A percentile compares a stretch with the other conserved stretches of the same genome.
These are phyloP conservation scores for Claviceps spartinae DNA, from an alignment of 2,329 filamentous ascomycete species.

Conservation along the genomic window DNA sequence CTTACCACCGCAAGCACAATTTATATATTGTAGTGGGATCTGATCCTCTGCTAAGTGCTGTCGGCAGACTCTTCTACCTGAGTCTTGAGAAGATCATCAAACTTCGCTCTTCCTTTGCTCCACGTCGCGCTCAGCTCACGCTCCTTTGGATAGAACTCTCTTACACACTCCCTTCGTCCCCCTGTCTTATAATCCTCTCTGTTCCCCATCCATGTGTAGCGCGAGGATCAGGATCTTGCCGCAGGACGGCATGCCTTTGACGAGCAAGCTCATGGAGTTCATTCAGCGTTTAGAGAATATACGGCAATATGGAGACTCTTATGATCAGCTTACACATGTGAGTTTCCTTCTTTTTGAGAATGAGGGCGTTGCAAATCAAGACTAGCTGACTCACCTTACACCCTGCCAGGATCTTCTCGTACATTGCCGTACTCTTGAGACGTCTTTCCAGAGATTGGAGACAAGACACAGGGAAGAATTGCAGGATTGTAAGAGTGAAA, in stretches of 20 bases:
- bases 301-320: constrained; percentile 26
- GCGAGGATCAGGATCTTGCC: neutral
- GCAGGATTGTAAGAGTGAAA: constrained; percentile 32
- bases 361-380: neutral
- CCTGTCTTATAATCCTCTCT: neutral
- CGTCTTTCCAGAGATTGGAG: constrained; percentile 30
- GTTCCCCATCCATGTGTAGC: neutral
- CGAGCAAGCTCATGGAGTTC: constrained; percentile 28
- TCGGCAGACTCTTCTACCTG: too few species aligned
- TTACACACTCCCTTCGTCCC: too few species aligned
- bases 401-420: constrained; percentile 17
- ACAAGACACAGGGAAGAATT: constrained; percentile 26
- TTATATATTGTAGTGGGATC: too few species aligned
- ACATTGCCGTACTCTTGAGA: constrained; percentile 29
- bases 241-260: constrained; percentile 11
- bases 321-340: constrained; percentile 35
- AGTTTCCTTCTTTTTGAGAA: neutral
- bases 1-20: too few species aligned
- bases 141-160: too few species aligned
- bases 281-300: constrained; percentile 32
- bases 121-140: too few species aligned
- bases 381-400: neutral
- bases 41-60: too few species aligned
- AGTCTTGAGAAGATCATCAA: too few species aligned
- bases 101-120: too few species aligned